A percentile compares a stretch with the other conserved stretches of the same genome.
These are phyloP conservation scores for Articulospora tetracladia DNA, from an alignment of 495 filamentous ascomycete species.

Conservation along the genomic window DNA sequence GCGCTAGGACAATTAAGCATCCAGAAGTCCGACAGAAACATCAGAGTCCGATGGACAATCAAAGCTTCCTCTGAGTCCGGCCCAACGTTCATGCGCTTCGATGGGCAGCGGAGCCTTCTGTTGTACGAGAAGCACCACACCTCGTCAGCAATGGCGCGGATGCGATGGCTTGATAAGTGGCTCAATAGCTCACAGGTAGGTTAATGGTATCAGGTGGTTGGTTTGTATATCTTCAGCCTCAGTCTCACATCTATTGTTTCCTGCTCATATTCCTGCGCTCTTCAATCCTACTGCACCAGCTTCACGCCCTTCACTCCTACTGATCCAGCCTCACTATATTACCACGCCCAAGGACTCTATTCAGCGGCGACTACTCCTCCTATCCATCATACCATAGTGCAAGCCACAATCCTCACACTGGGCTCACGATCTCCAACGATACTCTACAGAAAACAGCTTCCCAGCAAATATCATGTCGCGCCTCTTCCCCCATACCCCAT, in stretches of 20 bases:
- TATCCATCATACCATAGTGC: too few species aligned
- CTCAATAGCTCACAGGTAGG: background rate
- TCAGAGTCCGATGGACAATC: background rate
- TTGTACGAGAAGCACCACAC: background rate
- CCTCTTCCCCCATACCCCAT: conserved; percentile 47
- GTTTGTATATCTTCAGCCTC: background rate
- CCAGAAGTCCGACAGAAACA: background rate
- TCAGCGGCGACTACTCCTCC: too few species aligned
- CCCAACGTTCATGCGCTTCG: background rate
- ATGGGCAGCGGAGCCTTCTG: too few species aligned
- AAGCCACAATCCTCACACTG: too few species aligned
- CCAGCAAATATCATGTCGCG: conserved; percentile 36
- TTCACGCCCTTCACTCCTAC: background rate
- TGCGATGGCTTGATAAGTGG: background rate
- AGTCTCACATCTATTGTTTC: background rate
- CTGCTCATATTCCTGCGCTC: too few species aligned
- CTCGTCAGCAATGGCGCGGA: background rate
- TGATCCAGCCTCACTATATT: background rate
- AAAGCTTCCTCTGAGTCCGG: background rate
- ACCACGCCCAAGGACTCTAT: too few species aligned
- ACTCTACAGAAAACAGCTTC: background rate
- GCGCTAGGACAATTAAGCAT: background rate
- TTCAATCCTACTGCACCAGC: background rate
- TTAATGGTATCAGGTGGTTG: too few species aligned
- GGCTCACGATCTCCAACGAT: background rate